Evolutionary conservation across 2,329 filamentous ascomycete species (phyloP).

Genomic region (Cadophora sp.): DNA sequence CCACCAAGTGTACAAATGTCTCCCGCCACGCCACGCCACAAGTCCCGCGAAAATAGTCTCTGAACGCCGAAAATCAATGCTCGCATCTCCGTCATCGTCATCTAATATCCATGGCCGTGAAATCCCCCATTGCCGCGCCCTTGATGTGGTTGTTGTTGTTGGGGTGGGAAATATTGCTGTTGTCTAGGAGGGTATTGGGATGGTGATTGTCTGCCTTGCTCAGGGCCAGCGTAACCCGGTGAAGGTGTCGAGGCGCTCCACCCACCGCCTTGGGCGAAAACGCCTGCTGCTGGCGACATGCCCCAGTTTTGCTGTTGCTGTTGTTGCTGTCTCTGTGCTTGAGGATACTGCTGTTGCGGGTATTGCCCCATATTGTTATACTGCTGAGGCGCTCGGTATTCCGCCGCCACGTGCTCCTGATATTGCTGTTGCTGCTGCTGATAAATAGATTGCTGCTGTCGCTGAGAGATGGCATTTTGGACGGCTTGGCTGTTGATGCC

Average conservation of each 20-base stretch:
- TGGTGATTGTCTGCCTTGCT: slow-evolving; percentile 31
- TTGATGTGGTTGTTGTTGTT: slow-evolving; percentile 32
- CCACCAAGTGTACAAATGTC: too few species aligned
- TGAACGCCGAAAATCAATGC: slow-evolving; percentile 3
- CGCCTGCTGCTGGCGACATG: slow-evolving; percentile 43
- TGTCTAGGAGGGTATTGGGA: slow-evolving; percentile 32
- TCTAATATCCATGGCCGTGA: slow-evolving; percentile 31
- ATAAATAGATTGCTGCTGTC: slow-evolving; percentile 59
- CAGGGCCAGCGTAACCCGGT: slow-evolving; percentile 24
- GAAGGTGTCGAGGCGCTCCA: slow-evolving; percentile 42
- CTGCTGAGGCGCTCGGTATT: slow-evolving; percentile 35
- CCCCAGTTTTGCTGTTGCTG: slow-evolving; percentile 43
- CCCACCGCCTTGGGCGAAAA: slow-evolving; percentile 46
- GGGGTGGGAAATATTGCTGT: slow-evolving; percentile 29
- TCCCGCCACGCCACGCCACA: background rate
- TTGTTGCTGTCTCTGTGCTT: slow-evolving; percentile 35
- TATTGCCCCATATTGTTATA: slow-evolving; percentile 39
- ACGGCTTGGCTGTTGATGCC: slow-evolving; percentile 74
- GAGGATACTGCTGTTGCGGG: slow-evolving; percentile 35
- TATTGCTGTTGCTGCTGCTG: slow-evolving; percentile 38
- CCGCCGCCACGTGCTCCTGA: slow-evolving; percentile 30
- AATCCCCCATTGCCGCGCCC: slow-evolving; percentile 28
- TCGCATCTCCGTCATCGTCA: background rate
- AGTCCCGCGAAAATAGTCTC: background rate
- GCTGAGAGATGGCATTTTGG: slow-evolving; percentile 74